phyloP scores from a whole-genome alignment of 192 early-diverging fungal species.

The Gorgonomyces haynaldii region DNA sequence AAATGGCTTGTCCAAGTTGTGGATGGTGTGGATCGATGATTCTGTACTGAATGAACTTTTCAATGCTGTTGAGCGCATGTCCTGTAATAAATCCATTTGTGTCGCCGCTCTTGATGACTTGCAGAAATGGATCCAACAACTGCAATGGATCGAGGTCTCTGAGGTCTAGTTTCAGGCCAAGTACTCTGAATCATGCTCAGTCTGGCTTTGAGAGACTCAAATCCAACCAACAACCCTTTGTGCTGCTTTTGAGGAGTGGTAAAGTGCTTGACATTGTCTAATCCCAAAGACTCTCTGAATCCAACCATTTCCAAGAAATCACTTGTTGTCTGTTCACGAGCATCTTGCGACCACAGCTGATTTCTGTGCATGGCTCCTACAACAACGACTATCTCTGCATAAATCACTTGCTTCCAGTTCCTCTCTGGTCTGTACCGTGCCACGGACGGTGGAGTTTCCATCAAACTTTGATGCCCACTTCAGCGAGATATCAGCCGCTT shows the following conservation, averaged over 20 bases:
- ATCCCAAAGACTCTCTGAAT: background rate
- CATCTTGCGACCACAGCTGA: conserved; percentile 51
- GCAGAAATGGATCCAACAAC: conserved; percentile 84
- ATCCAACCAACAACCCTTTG: conserved; percentile 56
- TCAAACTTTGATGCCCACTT: too few species aligned
- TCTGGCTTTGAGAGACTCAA: conserved; percentile 47
- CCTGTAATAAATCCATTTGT: conserved; percentile 92
- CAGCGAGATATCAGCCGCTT: too few species aligned
- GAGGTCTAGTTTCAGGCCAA: conserved; percentile 12
- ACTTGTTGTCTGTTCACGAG: background rate
- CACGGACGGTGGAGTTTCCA: background rate
- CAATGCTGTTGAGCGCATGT: conserved; percentile 75
- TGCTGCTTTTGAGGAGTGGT: conserved; percentile 26
- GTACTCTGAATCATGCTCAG: conserved; percentile 31
- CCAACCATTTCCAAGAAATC: background rate
- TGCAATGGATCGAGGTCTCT: conserved; percentile 39
- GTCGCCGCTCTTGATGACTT: conserved; percentile 82
- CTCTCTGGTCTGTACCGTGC: conserved; percentile 32
- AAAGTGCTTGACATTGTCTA: conserved; percentile 5
- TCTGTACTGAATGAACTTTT: conserved; percentile 78
- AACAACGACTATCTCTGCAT: conserved; percentile 64
- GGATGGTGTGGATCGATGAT: conserved; percentile 61
- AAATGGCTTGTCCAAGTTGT: conserved; percentile 56
- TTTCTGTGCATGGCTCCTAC: conserved; percentile 71
- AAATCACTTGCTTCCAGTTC: conserved; percentile 56